Percentiles rank a stretch among this genome's conserved stretches.
Evolutionary conservation across 2,329 filamentous ascomycete species (phyloP).

Genomic region (Arthrocladium fulminans): DNA sequence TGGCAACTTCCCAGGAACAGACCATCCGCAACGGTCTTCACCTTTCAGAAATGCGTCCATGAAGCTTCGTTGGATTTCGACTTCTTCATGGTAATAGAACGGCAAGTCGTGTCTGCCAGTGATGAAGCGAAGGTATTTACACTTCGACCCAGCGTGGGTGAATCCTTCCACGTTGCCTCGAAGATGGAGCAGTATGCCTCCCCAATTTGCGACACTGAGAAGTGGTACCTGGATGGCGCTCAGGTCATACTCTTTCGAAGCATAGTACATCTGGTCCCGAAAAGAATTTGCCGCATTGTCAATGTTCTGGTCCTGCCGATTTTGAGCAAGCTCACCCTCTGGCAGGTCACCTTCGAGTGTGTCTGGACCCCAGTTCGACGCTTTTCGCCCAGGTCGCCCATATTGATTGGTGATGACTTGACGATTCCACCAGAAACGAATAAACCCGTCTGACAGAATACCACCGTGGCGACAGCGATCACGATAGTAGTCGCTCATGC

Average conservation of each 20-base stretch:
- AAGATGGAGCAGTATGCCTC: conserved; percentile 59
- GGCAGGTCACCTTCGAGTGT: conserved; percentile 34
- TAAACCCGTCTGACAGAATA: conserved; percentile 51
- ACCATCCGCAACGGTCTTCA: conserved; percentile 45
- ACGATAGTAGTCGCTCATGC: conserved; percentile 48
- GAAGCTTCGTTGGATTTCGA: conserved; percentile 59
- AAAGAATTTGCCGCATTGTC: conserved; percentile 46
- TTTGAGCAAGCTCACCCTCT: conserved; percentile 29
- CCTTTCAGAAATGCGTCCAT: conserved; percentile 63
- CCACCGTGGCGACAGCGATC: conserved; percentile 55
- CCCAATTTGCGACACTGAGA: conserved; percentile 62
- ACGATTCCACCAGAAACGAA: conserved; percentile 43
- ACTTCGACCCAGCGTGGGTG: conserved; percentile 51
- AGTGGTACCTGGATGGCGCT: conserved; percentile 59
- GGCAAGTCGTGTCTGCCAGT: conserved; percentile 62
- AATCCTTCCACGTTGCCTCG: conserved; percentile 61
- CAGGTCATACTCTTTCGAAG: conserved; percentile 56
- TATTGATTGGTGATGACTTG: conserved; percentile 59
- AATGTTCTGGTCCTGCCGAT: conserved; percentile 34
- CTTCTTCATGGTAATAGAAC: conserved; percentile 62
- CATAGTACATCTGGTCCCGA: conserved; percentile 56
- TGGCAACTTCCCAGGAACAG: conserved; percentile 32
- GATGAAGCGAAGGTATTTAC: conserved; percentile 63
- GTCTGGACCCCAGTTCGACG: conserved; percentile 45
- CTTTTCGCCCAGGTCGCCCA: conserved; percentile 44